Evolutionary conservation across 345 rosid genomes (phyloP).

Genomic region (Eutrema yunnanense): DNA sequence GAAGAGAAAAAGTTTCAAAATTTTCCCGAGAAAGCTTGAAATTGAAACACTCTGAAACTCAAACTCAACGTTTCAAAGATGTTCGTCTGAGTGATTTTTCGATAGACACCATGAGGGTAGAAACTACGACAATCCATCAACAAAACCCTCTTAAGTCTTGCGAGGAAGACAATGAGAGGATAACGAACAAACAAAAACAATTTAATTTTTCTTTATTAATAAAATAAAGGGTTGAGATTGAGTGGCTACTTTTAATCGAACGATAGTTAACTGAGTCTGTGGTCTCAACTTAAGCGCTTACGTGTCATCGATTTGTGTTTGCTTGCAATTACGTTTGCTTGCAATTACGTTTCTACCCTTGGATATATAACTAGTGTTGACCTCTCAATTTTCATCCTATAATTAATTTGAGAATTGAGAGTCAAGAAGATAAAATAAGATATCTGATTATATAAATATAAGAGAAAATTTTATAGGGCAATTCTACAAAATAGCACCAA

Average conservation of each 20-base stretch:
- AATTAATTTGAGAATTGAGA: neutral
- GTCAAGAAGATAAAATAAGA: no score
- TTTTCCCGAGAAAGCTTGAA: neutral
- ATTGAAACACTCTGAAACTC: neutral
- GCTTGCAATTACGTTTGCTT: neutral
- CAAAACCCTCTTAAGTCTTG: no score
- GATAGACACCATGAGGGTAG: neutral
- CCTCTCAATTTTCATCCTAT: neutral
- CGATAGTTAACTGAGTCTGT: neutral
- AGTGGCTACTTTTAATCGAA: neutral
- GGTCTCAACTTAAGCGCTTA: slow-evolving; percentile 6
- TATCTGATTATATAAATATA: neutral
- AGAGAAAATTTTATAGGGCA: no score
- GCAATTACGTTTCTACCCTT: neutral
- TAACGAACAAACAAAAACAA: neutral
- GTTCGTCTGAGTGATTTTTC: neutral
- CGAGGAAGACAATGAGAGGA: slow-evolving; percentile 30
- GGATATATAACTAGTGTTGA: neutral
- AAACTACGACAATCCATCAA: no score
- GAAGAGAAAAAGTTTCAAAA: neutral
- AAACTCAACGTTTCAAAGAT: neutral
- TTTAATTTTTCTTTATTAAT: neutral
- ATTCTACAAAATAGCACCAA: no score
- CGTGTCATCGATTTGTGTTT: slow-evolving; percentile 7
- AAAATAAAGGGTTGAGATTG: slow-evolving; percentile 18